phyloP scores from a whole-genome alignment of 1,139 yeast species.

The Kodamaea arcana region DNA sequence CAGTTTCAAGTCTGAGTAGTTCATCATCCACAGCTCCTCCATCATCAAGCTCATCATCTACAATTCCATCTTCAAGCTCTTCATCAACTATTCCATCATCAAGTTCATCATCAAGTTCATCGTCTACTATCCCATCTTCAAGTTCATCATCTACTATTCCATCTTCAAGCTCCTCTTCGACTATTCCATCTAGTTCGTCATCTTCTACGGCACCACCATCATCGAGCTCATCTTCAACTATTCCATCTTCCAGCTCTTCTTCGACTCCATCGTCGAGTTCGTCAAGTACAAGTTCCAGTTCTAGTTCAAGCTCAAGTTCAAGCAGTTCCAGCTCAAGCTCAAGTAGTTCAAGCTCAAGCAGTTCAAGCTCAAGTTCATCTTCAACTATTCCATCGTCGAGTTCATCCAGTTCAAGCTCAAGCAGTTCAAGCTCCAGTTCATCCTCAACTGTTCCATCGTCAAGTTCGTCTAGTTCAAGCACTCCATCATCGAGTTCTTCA shows the following conservation, averaged over 20 bases:
- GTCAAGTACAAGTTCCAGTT: conserved; percentile 2
- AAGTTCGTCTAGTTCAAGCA: neutral
- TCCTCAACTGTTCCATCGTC: neutral
- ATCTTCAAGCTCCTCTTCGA: conserved; percentile 6
- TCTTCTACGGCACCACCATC: conserved; percentile 4
- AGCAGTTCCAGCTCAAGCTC: conserved; percentile 2
- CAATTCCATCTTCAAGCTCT: conserved; percentile 6
- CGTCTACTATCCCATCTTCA: conserved; percentile 2
- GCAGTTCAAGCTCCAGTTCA: neutral
- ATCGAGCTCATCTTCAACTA: conserved; percentile 5
- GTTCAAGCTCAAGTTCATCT: conserved; percentile 4
- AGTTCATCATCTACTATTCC: conserved; percentile 3
- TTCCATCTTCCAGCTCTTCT: conserved; percentile 4
- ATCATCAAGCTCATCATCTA: conserved; percentile 9
- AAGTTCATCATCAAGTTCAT: conserved; percentile 10
- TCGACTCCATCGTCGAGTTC: conserved; percentile 4
- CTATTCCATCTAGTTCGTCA: conserved; percentile 4
- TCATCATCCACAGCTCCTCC: conserved; percentile 8
- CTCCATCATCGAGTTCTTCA: conserved; percentile 1
- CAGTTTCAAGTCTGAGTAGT: conserved; percentile 6
- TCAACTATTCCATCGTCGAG: conserved; percentile 1
- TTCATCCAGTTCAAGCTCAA: too few species aligned
- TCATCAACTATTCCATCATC: conserved; percentile 11
- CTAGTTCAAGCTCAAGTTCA: conserved; percentile 1
- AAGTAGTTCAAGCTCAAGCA: conserved; percentile 2